These are phyloP conservation scores for Mucor lusitanicus DNA, from an alignment of 371 early-diverging fungal genomes.

Conservation along the genomic window DNA sequence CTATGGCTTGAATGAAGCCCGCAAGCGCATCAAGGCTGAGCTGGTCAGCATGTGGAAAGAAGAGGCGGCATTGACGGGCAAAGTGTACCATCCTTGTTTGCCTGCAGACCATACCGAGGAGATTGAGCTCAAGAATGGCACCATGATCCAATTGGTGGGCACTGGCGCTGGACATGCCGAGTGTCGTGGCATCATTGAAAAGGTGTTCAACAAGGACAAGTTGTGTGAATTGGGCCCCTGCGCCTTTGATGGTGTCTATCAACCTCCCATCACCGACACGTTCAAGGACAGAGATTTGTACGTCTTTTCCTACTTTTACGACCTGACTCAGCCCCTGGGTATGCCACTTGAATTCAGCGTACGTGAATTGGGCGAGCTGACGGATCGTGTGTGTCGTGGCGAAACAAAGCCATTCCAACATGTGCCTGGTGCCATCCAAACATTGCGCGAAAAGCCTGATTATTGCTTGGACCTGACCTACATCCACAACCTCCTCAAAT, in stretches of 20 bases:
- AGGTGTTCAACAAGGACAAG: slow-evolving; percentile 60
- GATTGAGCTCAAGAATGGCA: slow-evolving; percentile 4
- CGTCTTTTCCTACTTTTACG: slow-evolving; percentile 93
- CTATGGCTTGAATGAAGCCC: slow-evolving; percentile 86
- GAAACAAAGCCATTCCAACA: slow-evolving; percentile 39
- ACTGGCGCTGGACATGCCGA: slow-evolving; percentile 51
- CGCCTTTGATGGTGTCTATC: slow-evolving; percentile 87
- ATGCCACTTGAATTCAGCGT: slow-evolving; percentile 62
- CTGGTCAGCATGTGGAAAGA: slow-evolving; percentile 17
- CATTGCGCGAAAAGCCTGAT: slow-evolving; percentile 40
- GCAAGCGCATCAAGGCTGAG: slow-evolving; percentile 36
- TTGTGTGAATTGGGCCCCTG: slow-evolving; percentile 66
- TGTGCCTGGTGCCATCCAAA: slow-evolving; percentile 34
- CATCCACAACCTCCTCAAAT: slow-evolving; percentile 71
- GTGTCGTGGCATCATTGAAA: slow-evolving; percentile 50
- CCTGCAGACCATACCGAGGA: slow-evolving; percentile 25
- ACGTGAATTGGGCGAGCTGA: slow-evolving; percentile 59
- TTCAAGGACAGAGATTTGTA: slow-evolving; percentile 80
- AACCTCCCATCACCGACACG: slow-evolving; percentile 69
- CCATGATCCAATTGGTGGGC: slow-evolving; percentile 32
- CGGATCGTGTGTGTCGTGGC: slow-evolving; percentile 61
- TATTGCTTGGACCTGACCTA: slow-evolving; percentile 85
- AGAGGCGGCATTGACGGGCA: background rate
- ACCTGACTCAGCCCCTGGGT: slow-evolving; percentile 73
- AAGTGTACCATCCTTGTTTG: slow-evolving; percentile 36